Conservation (phyloP, 2,329 filamentous ascomycete genomes). For the Colletotrichum sp. region DNA sequence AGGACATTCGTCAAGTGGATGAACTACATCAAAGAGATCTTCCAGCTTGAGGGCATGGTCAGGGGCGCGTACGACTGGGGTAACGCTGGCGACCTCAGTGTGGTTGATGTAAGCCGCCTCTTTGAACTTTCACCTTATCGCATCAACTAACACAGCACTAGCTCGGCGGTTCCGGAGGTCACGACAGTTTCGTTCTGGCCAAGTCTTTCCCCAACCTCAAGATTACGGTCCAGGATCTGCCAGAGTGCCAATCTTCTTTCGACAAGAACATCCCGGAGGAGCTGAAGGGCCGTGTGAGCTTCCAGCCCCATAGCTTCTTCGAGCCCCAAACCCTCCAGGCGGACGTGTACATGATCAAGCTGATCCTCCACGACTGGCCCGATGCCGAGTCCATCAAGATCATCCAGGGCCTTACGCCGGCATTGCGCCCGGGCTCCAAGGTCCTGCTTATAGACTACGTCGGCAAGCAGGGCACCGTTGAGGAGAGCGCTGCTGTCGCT, state of each 20-base stretch:
- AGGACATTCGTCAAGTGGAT: conserved; percentile 45
- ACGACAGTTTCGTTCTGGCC: conserved; percentile 45
- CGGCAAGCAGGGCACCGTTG: conserved; percentile 34
- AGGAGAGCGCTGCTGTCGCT: conserved; percentile 21
- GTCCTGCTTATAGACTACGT: conserved; percentile 44
- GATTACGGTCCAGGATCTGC: conserved; percentile 51
- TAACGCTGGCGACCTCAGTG: conserved; percentile 35
- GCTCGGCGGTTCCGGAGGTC: conserved; percentile 49
- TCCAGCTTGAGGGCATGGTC: conserved; percentile 38
- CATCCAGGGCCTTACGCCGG: conserved; percentile 45
- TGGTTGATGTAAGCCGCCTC: conserved; percentile 44
- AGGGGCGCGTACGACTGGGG: conserved; percentile 40
- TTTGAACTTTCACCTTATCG: neutral
- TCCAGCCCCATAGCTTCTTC: conserved; percentile 44
- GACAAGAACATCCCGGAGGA: conserved; percentile 37
- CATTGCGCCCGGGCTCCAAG: conserved; percentile 47
- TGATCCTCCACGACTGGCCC: conserved; percentile 62
- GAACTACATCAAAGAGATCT: conserved; percentile 44
- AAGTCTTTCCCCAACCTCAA: conserved; percentile 43
- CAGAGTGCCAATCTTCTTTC: conserved; percentile 38
- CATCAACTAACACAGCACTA: conserved; percentile 20
- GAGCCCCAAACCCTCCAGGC: conserved; percentile 41
- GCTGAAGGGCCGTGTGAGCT: conserved; percentile 36
- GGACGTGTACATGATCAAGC: conserved; percentile 57
- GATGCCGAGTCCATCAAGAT: conserved; percentile 47